These are phyloP conservation scores for Corchorus capsularis DNA, from an alignment of 345 rosid genomes.

Conservation along the genomic window DNA sequence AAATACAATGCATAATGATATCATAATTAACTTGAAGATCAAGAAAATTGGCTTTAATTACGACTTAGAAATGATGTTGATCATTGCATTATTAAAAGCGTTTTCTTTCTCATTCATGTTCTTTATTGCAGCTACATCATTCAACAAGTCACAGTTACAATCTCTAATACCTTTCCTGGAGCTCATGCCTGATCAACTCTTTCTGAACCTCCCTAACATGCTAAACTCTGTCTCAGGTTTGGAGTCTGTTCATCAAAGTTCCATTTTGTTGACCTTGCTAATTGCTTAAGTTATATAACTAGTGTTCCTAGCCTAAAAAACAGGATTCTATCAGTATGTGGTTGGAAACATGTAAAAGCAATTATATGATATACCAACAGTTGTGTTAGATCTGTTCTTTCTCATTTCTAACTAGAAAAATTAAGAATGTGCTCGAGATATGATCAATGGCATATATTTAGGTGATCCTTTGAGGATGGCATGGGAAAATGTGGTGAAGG, in stretches of 20 bases:
- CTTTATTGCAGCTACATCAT: conserved; percentile 72
- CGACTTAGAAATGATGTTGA: not conserved
- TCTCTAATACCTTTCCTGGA: conserved; percentile 55
- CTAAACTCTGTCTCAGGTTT: conserved; percentile 57
- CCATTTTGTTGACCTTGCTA: conserved; percentile 15
- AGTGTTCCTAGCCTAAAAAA: not conserved
- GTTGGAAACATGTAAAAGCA: not conserved
- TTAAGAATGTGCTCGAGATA: not conserved
- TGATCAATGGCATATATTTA: conserved; percentile 24
- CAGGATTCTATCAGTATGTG: not conserved
- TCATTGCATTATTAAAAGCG: not conserved
- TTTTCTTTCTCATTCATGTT: conserved; percentile 11
- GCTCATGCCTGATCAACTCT: conserved; percentile 47
- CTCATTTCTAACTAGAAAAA: not conserved
- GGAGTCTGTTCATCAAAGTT: conserved; percentile 22
- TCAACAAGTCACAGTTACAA: conserved; percentile 55
- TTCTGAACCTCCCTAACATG: conserved; percentile 31
- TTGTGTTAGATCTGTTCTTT: not conserved
- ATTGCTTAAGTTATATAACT: conserved; percentile 5
- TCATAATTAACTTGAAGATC: not conserved
- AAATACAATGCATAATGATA: not conserved
- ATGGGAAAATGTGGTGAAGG: conserved; percentile 47
- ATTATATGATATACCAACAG: not conserved
- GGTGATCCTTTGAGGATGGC: conserved; percentile 54
- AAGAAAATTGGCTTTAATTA: not conserved